Conservation (phyloP, 2,329 filamentous ascomycete genomes). For the Xylariaceae sp. region DNA sequence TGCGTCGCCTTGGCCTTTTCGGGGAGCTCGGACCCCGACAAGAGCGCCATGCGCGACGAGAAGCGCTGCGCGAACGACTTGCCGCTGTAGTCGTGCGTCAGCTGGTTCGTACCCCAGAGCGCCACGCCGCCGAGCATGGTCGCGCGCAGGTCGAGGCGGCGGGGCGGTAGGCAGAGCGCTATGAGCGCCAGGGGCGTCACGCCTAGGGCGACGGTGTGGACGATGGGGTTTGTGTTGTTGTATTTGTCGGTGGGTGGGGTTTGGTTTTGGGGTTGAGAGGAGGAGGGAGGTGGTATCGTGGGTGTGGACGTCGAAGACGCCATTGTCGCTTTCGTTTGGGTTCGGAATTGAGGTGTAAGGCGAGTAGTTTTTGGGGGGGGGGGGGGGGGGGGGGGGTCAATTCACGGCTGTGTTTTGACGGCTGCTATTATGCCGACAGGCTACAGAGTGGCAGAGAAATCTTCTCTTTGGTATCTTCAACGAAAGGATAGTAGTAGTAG, state of each 20-base stretch:
- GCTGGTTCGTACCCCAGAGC: constrained; percentile 61
- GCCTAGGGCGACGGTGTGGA: constrained; percentile 57
- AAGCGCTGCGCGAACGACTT: constrained; percentile 58
- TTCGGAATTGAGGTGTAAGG: neutral
- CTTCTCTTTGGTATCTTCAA: neutral
- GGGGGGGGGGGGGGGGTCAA: too few species aligned
- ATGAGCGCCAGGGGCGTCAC: constrained; percentile 56
- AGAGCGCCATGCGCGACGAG: constrained; percentile 49
- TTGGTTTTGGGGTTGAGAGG: constrained; percentile 8
- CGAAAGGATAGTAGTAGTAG: neutral
- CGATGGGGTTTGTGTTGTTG: constrained; percentile 41
- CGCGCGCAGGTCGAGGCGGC: constrained; percentile 58
- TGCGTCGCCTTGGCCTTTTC: constrained; percentile 60
- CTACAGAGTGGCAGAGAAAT: neutral
- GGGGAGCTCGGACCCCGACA: constrained; percentile 62
- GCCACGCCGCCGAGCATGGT: constrained; percentile 57
- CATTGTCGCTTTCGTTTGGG: constrained; percentile 11
- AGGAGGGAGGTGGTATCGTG: constrained; percentile 3
- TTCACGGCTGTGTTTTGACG: neutral
- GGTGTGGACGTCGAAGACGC: constrained; percentile 10
- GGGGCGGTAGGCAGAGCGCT: constrained; percentile 58
- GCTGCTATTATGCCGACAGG: neutral
- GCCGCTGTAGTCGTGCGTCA: constrained; percentile 63
- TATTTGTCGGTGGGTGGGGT: constrained; percentile 15
- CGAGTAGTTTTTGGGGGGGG: too few species aligned